Evolutionary conservation across 1,139 yeast genomes (phyloP).

Genomic region (Komagataea norvegica): DNA sequence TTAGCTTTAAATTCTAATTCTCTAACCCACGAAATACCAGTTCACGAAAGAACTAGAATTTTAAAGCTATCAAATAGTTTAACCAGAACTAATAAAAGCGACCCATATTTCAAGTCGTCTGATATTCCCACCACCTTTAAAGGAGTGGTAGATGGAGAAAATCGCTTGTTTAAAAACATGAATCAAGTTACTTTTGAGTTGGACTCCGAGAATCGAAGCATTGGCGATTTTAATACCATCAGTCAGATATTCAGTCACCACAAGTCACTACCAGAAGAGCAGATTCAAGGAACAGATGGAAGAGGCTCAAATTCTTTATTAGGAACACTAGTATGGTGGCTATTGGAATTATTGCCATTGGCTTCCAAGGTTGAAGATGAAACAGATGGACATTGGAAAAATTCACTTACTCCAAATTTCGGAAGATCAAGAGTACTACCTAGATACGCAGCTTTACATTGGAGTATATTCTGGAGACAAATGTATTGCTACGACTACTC

Average conservation of each 20-base stretch:
- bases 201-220: not conserved
- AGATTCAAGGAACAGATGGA: slow-evolving; percentile 31
- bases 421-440: slow-evolving; percentile 51
- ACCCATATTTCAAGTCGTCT: slow-evolving; percentile 22
- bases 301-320: slow-evolving; percentile 30
- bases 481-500: slow-evolving; percentile 41
- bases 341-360: slow-evolving; percentile 53
- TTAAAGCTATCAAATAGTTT: slow-evolving; percentile 16
- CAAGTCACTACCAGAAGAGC: slow-evolving; percentile 16
- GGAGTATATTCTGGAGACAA: slow-evolving; percentile 58
- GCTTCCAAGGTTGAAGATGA: slow-evolving; percentile 44
- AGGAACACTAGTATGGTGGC: slow-evolving; percentile 47
- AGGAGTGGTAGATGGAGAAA: slow-evolving; percentile 16
- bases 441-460: slow-evolving; percentile 43
- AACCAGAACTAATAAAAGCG: slow-evolving; percentile 5
- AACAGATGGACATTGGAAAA: slow-evolving; percentile 42
- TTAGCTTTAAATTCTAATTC: slow-evolving; percentile 27
- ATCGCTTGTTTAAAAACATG: slow-evolving; percentile 14
- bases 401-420: slow-evolving; percentile 46
- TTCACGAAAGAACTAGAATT: slow-evolving; percentile 13
- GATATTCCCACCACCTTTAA: slow-evolving; percentile 10
- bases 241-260: slow-evolving; percentile 13
- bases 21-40: slow-evolving; percentile 16
- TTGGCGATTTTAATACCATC: slow-evolving; percentile 1
- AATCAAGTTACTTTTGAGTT: slow-evolving; percentile 15